Conservation (phyloP, 2,329 filamentous ascomycete species). For the Ampelomyces quisqualis region DNA sequence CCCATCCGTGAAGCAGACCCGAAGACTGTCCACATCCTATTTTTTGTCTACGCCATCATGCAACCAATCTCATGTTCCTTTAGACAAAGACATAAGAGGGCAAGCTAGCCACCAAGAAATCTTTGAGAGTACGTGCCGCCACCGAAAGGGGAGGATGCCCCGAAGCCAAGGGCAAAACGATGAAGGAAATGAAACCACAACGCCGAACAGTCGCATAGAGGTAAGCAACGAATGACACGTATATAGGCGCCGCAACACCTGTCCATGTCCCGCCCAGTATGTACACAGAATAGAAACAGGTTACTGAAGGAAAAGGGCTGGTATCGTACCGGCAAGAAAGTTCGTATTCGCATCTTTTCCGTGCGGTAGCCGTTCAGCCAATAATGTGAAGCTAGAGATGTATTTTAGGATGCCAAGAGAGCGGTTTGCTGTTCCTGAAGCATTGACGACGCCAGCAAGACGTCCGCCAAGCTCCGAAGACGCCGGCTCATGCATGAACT, state of each 20-base stretch:
- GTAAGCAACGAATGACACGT: conserved; percentile 7
- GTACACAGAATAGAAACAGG: conserved; percentile 21
- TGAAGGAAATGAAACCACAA: conserved; percentile 3
- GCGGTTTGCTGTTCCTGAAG: conserved; percentile 14
- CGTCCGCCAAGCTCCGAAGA: conserved; percentile 30
- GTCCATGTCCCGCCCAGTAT: conserved; percentile 18
- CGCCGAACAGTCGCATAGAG: conserved; percentile 12
- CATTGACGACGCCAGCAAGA: conserved; percentile 20
- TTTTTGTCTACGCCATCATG: conserved; percentile 5
- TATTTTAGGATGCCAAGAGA: conserved; percentile 12
- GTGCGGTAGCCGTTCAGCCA: conserved; percentile 9
- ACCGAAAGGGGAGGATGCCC: conserved; percentile 15
- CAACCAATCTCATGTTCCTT: conserved; percentile 4
- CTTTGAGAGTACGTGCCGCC: conserved; percentile 9
- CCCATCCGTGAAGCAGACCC: neutral
- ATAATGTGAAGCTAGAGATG: conserved; percentile 16
- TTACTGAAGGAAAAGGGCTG: conserved; percentile 22
- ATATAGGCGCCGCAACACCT: conserved; percentile 24
- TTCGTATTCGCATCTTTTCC: conserved; percentile 21
- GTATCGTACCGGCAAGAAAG: conserved; percentile 13
- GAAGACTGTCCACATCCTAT: neutral
- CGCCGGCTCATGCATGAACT: conserved; percentile 32
- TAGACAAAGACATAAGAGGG: conserved; percentile 3
- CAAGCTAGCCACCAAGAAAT: conserved; percentile 1
- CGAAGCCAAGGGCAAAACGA: conserved; percentile 6